Percentiles rank a stretch among this genome's conserved stretches.
Conservation (phyloP, 345 rosid genomes). For the Laguncularia racemosa region DNA sequence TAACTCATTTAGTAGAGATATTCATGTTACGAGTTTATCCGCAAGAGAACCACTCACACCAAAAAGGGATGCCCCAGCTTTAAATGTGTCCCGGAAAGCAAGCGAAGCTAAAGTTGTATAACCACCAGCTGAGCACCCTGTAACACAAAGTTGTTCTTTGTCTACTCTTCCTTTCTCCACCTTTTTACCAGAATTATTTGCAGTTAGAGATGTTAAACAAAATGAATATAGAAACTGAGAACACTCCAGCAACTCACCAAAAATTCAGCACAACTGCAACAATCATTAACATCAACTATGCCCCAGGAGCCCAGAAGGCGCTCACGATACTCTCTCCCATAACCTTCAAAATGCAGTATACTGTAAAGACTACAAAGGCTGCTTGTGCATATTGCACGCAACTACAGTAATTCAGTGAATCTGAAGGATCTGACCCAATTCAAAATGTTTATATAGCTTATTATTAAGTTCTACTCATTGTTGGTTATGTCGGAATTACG, state of each 20-base stretch:
- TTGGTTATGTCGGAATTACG: no score
- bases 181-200: conserved; percentile 15
- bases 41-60: conserved; percentile 49
- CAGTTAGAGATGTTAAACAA: neutral
- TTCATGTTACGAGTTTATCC: neutral
- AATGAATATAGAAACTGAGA: conserved; percentile 2
- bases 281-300: conserved; percentile 89
- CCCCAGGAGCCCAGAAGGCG: conserved; percentile 78
- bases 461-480: no score
- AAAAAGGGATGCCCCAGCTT: conserved; percentile 88
- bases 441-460: no score
- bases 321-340: conserved; percentile 91
- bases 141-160: conserved; percentile 66
- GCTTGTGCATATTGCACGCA: no score
- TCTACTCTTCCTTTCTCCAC: conserved; percentile 75
- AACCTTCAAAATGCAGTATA: conserved; percentile 41
- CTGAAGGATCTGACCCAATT: no score
- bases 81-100: conserved; percentile 79
- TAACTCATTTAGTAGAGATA: neutral
- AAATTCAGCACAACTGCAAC: conserved; percentile 87
- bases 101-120: conserved; percentile 92
- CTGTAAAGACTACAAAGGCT: no score
- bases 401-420: no score
- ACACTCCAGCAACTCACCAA: conserved; percentile 35
- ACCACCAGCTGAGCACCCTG: conserved; percentile 99